Conservation (phyloP, 2,329 filamentous ascomycete species). For the Apiospora koreana region DNA sequence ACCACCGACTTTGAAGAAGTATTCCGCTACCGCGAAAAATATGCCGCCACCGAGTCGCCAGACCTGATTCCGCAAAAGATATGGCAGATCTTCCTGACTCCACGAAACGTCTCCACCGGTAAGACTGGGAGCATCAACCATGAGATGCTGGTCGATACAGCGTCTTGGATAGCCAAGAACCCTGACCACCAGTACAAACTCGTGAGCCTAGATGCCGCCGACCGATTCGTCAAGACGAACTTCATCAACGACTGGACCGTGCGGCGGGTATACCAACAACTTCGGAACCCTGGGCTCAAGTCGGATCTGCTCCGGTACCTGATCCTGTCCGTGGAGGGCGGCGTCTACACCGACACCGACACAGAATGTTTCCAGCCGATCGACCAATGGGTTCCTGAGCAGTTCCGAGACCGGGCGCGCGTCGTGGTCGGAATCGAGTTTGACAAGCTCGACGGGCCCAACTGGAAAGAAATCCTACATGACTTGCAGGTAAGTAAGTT, state of each 20-base stretch:
- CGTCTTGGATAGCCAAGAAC: constrained; percentile 4
- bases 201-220: background rate
- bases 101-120: background rate
- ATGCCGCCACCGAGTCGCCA: background rate
- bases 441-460: constrained; percentile 13
- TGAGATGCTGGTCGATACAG: background rate
- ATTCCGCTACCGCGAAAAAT: background rate
- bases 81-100: constrained; percentile 11
- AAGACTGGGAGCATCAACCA: background rate
- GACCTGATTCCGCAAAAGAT: constrained; percentile 7
- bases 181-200: constrained; percentile 9
- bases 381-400: constrained; percentile 15
- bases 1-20: background rate
- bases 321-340: constrained; percentile 15
- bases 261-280: constrained; percentile 13
- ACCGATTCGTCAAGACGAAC: background rate
- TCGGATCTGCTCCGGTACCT: constrained; percentile 19
- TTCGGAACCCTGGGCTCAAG: constrained; percentile 18
- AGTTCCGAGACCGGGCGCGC: background rate
- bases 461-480: constrained; percentile 5
- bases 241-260: background rate
- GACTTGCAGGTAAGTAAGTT: background rate
- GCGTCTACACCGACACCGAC: constrained; percentile 18
- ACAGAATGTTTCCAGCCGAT: constrained; percentile 4
- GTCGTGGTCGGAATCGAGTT: constrained; percentile 16